A percentile compares a stretch with the other conserved stretches of the same genome.
phyloP scores from a whole-genome alignment of 176 grass and related monocot genomes.

The Hyparrhenia diplandra region DNA sequence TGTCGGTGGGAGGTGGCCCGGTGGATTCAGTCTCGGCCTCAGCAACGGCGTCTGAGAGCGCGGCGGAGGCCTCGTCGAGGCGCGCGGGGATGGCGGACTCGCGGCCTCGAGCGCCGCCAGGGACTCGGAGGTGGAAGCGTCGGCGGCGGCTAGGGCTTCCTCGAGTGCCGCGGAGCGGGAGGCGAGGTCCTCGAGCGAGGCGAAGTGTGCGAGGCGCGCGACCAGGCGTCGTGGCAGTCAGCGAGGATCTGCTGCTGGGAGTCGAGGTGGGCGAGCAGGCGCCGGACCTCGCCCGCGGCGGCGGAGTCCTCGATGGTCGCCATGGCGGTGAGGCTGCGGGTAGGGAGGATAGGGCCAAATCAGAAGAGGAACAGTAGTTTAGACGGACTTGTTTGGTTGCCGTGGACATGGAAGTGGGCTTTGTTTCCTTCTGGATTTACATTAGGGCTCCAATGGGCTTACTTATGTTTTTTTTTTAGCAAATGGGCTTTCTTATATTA shows the following conservation, averaged over 20 bases:
- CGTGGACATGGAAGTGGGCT: conserved; percentile 1
- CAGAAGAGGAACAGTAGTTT: background rate
- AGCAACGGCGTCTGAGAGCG: conserved; percentile 35
- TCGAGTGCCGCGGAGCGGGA: conserved; percentile 49
- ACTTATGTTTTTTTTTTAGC: no score
- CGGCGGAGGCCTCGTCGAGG: conserved; percentile 30
- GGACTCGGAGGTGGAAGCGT: conserved; percentile 39
- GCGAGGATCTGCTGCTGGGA: conserved; percentile 43
- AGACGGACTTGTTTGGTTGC: background rate
- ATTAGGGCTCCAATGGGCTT: conserved; percentile 1
- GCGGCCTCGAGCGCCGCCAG: conserved; percentile 43
- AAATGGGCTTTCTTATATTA: no score
- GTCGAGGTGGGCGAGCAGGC: conserved; percentile 56
- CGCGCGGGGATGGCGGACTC: conserved; percentile 43
- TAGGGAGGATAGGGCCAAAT: background rate
- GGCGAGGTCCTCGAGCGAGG: conserved; percentile 59
- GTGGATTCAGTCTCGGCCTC: conserved; percentile 33
- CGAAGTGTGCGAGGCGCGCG: conserved; percentile 46
- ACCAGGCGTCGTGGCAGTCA: conserved; percentile 42
- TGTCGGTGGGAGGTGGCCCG: conserved; percentile 29
- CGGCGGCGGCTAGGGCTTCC: conserved; percentile 35
- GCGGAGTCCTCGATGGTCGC: conserved; percentile 39
- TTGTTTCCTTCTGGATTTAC: background rate
- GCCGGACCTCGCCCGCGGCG: conserved; percentile 38
- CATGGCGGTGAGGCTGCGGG: conserved; percentile 23